Evolutionary conservation across 805 yeast species (phyloP).

Genomic region (Nakazawaea peltata): DNA sequence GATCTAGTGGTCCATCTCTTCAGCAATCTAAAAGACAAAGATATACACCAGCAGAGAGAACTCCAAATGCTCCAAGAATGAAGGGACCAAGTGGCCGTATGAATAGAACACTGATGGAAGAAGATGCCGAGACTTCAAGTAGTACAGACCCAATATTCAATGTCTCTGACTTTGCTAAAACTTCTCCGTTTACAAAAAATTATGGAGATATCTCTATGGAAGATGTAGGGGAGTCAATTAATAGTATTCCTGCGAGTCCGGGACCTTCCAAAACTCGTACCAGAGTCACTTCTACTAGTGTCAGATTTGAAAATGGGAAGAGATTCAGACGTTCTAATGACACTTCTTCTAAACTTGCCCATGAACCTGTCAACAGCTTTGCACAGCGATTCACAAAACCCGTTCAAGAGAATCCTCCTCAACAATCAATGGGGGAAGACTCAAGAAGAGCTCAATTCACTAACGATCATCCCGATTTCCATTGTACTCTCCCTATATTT

Average conservation of each 20-base stretch:
- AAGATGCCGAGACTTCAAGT: too few relatives aligned
- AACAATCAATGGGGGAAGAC: conserved; percentile 5
- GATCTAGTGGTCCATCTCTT: too few relatives aligned
- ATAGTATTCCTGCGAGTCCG: too few relatives aligned
- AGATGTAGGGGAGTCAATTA: too few relatives aligned
- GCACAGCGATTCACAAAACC: neutral
- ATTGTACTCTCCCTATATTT: conserved; percentile 3
- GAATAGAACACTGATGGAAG: conserved; percentile 2
- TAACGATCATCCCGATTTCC: too few relatives aligned
- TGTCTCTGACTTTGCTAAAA: conserved; percentile 4
- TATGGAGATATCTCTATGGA: conserved; percentile 22
- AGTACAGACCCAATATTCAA: neutral
- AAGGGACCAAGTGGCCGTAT: conserved; percentile 3
- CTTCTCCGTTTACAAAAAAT: conserved; percentile 23
- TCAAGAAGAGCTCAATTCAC: too few relatives aligned
- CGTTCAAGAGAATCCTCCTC: conserved; percentile 1
- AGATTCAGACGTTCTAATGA: neutral
- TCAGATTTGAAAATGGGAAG: neutral
- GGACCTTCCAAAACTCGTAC: too few relatives aligned
- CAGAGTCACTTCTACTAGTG: neutral
- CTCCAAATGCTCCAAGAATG: too few relatives aligned
- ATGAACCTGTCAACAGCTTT: conserved; percentile 7
- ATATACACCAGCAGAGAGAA: too few relatives aligned
- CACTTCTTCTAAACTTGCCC: conserved; percentile 2
- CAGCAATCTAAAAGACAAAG: too few relatives aligned